Evolutionary conservation across 2,329 filamentous ascomycete species (phyloP), one percentile per base, ranked within the genome.

Genomic region (Fusarium equiseti): DNA sequence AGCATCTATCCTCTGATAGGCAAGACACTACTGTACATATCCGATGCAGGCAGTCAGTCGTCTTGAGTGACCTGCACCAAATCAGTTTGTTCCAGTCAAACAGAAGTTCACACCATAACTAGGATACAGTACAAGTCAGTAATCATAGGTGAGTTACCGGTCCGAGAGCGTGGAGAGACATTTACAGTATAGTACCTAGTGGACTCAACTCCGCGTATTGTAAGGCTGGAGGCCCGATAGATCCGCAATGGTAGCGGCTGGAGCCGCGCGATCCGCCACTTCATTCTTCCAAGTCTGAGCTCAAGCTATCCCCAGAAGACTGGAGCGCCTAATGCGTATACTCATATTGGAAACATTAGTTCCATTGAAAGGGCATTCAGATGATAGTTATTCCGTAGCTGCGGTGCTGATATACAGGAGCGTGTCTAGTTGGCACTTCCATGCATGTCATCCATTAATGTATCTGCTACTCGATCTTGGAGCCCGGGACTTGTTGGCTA

Each of bases 151-250:
- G 22, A 16, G 18, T 38, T 51, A 22, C 49, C 31, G 32, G 31
- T 51, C 49, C 49, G 32, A 38, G 49, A 27, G 32, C 18, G 31
- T n/a, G 49, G 18, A 12, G 8, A 51, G 38, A 18, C 15, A 7
- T 54, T 18, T 38, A 38, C 35, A 38, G 35, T 35, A 35, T 16
- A 35, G 15, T 10, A 38, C 35, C 18, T 12, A 38, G 35, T 38
- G 3, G 35, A 38, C 24, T 40, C 15, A 40, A 50, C 31, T 31
- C 32, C 27, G 26, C 32, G 51, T 24, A 38, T 38, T 38, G 58
- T 71, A 71, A 66, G 68, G 68, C 68, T 72, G 68, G 59, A 42
- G 49, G 63, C 56, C 56, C 45, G 40, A 59, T 12, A 32, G 66
- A 52, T 54, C 69, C 69, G 53, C 60, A 70, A 48, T 65, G 60